Conservation (phyloP, 768 basidiomycete genomes). For the Suillus subluteus region DNA sequence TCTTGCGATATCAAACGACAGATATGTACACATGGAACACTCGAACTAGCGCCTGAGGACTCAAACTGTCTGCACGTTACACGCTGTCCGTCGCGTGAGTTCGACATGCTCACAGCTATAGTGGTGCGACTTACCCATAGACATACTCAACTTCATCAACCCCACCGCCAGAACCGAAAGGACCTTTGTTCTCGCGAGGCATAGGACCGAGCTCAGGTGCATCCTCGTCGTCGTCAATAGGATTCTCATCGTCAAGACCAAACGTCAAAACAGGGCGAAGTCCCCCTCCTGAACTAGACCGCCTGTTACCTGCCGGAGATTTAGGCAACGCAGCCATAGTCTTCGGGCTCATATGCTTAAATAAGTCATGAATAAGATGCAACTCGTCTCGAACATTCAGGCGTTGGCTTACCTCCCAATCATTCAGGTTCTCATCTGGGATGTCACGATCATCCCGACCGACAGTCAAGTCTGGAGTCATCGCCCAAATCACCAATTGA, state of each 20-base stretch:
- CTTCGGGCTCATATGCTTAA: constrained; percentile 93
- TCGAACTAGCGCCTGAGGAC: not conserved
- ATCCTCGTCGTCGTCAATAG: constrained; percentile 70
- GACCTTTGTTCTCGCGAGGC: constrained; percentile 71
- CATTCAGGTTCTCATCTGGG: constrained; percentile 83
- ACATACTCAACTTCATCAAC: constrained; percentile 92
- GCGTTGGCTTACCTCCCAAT: constrained; percentile 82
- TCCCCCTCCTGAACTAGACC: constrained; percentile 83
- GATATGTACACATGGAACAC: constrained; percentile 4
- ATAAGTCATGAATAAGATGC: constrained; percentile 11
- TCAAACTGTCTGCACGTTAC: constrained; percentile 10
- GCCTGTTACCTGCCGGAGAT: constrained; percentile 80
- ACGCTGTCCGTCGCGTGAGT: constrained; percentile 27
- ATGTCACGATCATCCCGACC: constrained; percentile 64
- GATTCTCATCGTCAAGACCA: constrained; percentile 76
- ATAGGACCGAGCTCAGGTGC: constrained; percentile 75
- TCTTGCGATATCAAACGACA: not conserved
- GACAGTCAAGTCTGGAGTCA: constrained; percentile 66
- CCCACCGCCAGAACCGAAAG: constrained; percentile 79
- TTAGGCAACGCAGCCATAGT: constrained; percentile 93
- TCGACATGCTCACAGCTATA: not conserved
- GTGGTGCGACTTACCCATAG: constrained; percentile 62
- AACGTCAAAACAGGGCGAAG: constrained; percentile 82
- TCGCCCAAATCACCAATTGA: constrained; percentile 89
- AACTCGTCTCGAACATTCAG: constrained; percentile 7